Evolutionary conservation across 768 basidiomycete genomes (phyloP), one percentile per base, ranked within the genome.

Genomic region (Fomitopsis serialis): DNA sequence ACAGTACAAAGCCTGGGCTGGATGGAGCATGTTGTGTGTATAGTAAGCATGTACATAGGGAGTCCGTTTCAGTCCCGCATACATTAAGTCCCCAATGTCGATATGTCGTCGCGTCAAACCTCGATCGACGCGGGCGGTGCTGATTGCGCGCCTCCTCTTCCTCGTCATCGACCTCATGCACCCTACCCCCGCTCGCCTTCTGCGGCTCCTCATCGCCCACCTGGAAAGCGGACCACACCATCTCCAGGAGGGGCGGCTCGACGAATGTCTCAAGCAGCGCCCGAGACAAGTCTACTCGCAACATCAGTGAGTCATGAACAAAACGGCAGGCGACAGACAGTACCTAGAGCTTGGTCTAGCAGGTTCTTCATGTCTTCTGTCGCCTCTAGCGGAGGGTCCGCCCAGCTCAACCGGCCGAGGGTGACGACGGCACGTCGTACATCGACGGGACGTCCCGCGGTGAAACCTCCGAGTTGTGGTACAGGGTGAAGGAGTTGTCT

Each of bases 371-470:
- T 22, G 40, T 22, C n/a, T 13, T 51, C 24, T 37, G 7, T 21
- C 19, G 35, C 49, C 57, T 59, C 61, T 6, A 58, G 55, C 1
- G 69, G 67, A 8, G 63, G 52, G n/a, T 58, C 60, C 2, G 85
- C 82, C 54, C 81, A 91, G 52, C 84, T 82, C 45, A 93, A 69
- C 56, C 89, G 77, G 36, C 90, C 87, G 51, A 93, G 79, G 0
- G 83, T 80, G n/a, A 90, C 82, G 25, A 84, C 79, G 62, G 90
- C 63, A 83, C 75, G 58, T 92, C 83, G 12, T 73, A 73, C 24
- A 88, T 67, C 29, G 82, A 83, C 58, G 78, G 82, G 63, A 85
- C 85, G 25, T 74, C 71, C 29, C 80, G 77, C 45, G 70, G 69
- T 12, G 78, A 71, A 15, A 82, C 78, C 40, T 75, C 71, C 52